Evolutionary conservation across 2,329 filamentous ascomycete genomes (phyloP).

Genomic region (Pseudogymnoascus sp.): DNA sequence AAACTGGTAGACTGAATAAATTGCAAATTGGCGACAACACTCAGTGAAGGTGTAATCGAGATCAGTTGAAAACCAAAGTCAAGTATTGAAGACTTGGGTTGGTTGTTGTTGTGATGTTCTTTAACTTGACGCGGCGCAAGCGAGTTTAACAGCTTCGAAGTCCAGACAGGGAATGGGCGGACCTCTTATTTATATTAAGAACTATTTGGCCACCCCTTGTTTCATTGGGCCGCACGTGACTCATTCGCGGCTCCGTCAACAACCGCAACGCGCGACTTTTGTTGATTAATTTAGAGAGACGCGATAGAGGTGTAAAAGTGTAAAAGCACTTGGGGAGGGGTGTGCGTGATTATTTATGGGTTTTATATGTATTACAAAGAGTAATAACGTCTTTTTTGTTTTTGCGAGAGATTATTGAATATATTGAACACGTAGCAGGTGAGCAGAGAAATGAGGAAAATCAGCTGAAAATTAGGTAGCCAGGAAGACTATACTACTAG

Average conservation of each 20-base stretch:
- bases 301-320: neutral
- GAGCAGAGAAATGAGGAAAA: neutral
- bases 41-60: neutral
- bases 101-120: conserved; percentile 8
- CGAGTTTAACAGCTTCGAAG: neutral
- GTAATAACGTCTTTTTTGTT: neutral
- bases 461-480: conserved; percentile 1
- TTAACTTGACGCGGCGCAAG: conserved; percentile 3
- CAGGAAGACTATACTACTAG: neutral
- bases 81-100: conserved; percentile 11
- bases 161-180: conserved; percentile 4
- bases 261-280: neutral
- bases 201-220: conserved; percentile 6
- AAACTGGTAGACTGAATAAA: neutral
- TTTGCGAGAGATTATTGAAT: neutral
- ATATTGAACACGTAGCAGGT: neutral
- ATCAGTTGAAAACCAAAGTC: neutral
- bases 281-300: neutral
- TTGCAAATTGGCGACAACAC: conserved; percentile 6
- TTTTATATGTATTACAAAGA: neutral
- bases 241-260: neutral
- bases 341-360: neutral
- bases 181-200: conserved; percentile 9
- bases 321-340: neutral
- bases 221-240: conserved; percentile 1